Percentiles rank a stretch among this genome's conserved stretches.
These are phyloP conservation scores for Arthonia radiata DNA, from an alignment of 495 filamentous ascomycete genomes.

Conservation along the genomic window DNA sequence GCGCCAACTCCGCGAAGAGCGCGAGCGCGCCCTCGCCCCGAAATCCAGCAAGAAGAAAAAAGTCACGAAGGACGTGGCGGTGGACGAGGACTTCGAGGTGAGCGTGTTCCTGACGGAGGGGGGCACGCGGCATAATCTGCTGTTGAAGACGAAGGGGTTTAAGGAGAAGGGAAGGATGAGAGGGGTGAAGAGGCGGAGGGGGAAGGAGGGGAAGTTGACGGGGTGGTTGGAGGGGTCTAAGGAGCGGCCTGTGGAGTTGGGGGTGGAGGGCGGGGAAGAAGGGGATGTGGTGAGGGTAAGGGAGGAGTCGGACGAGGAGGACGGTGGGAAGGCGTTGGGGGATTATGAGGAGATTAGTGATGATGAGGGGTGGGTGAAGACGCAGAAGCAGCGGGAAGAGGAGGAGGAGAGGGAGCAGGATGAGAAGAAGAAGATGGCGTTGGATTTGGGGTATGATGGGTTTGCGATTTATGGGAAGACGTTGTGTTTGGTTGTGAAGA, in stretches of 20 bases:
- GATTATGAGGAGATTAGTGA: conserved; percentile 77
- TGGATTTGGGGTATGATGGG: conserved; percentile 76
- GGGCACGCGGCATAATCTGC: conserved; percentile 63
- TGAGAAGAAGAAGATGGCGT: conserved; percentile 69
- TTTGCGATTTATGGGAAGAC: conserved; percentile 86
- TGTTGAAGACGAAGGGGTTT: conserved; percentile 60
- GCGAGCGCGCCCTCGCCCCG: conserved; percentile 30
- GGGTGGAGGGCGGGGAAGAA: conserved; percentile 15
- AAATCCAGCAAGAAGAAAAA: conserved; percentile 27
- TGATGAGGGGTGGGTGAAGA: conserved; percentile 18
- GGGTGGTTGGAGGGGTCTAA: conserved; percentile 19
- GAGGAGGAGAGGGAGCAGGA: conserved; percentile 21
- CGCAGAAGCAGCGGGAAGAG: conserved; percentile 15
- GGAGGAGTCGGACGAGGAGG: conserved; percentile 13
- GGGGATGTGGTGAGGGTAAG: conserved; percentile 18
- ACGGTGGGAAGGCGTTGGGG: conserved; percentile 21
- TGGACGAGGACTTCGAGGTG: conserved; percentile 91
- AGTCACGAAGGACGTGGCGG: conserved; percentile 46
- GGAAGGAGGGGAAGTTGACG: conserved; percentile 31
- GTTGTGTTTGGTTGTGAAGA: conserved; percentile 71
- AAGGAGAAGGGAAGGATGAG: conserved; percentile 25
- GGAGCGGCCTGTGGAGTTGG: conserved; percentile 24
- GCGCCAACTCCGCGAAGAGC: conserved; percentile 77
- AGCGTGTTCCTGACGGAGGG: conserved; percentile 79
- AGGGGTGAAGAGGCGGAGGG: conserved; percentile 23